Evolutionary conservation across 768 basidiomycete genomes (phyloP), one percentile per base, ranked within the genome.

Genomic region (Trametes cinnabarina): DNA sequence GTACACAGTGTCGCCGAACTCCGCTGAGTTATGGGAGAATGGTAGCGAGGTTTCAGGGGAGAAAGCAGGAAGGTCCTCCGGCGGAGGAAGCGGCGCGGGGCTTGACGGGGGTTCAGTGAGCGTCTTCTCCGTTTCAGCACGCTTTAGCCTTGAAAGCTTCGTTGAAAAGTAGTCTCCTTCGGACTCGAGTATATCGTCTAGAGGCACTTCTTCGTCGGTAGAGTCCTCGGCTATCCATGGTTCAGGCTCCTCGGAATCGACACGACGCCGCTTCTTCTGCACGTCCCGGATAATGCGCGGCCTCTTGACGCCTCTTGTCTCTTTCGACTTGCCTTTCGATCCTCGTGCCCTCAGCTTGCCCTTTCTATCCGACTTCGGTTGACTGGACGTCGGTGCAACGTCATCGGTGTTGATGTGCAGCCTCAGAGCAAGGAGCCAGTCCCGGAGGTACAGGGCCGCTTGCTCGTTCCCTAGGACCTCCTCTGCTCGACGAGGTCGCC

Each of bases 401-500:
- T 22, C 23, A 20, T 40, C 12, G 17, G 20, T 39, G 42, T 57
- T 40, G 19, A 80, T 70, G n/a, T 82, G 80, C 22, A 93, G 65
- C 60, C 83, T 82, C 12, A 91, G 79, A n/a, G 88, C 84, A 23
- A 72, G 71, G 47, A 95, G 76, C 93, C 93, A 95, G 49, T 88
- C 82, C 37, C 88, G 82, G 53, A 95, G 75, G 70, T 87, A 90
- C 25, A 77, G 64, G 0, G 92, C 87, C 47, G 82, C 81, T 9
- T 71, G 68, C 68, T 90, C 85, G 66, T 94, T 94, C 7, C 91
- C 91, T 1, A 96, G 76, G 3, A 94, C 84, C 59, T 94, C 83
- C 22, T 81, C 79, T 12, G 92, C 91, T 40, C 79, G 74, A 51
- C 78, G 79, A 23, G 94, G 94, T 19, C 82, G 83, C 82, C 88